Evolutionary conservation across 352 stramenopile genomes (phyloP).

Genomic region (Phytophthora megakarya): DNA sequence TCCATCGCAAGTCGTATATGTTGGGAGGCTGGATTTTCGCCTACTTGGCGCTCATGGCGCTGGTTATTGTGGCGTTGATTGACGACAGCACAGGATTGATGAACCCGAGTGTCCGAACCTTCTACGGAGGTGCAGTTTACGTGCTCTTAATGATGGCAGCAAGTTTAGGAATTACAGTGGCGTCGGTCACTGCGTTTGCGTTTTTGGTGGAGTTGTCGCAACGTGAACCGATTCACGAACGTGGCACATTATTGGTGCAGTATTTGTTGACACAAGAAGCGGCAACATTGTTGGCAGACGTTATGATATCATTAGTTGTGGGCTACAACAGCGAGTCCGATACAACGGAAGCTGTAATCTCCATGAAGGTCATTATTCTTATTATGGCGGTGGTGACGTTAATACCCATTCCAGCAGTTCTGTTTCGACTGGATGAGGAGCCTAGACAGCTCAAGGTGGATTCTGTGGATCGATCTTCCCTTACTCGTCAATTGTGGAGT

Average conservation of each 20-base stretch:
- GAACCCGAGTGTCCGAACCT: slow-evolving; percentile 50
- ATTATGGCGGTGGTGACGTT: slow-evolving; percentile 72
- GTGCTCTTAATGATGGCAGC: slow-evolving; percentile 73
- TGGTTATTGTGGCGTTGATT: slow-evolving; percentile 63
- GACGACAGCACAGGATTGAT: slow-evolving; percentile 49
- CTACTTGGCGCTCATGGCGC: slow-evolving; percentile 71
- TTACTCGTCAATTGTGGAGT: slow-evolving; percentile 68
- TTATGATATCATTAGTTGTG: slow-evolving; percentile 50
- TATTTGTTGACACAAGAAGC: slow-evolving; percentile 65
- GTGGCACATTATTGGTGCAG: slow-evolving; percentile 64
- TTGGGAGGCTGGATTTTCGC: slow-evolving; percentile 71
- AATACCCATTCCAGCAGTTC: slow-evolving; percentile 63
- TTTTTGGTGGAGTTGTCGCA: slow-evolving; percentile 82
- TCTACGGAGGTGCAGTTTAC: slow-evolving; percentile 68
- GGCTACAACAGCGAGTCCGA: slow-evolving; percentile 40
- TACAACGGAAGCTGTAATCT: slow-evolving; percentile 46
- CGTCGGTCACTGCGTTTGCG: slow-evolving; percentile 60
- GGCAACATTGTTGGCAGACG: slow-evolving; percentile 47
- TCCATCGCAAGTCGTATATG: slow-evolving; percentile 84
- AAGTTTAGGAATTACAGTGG: slow-evolving; percentile 65
- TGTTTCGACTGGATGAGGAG: slow-evolving; percentile 73
- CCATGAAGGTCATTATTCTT: slow-evolving; percentile 73
- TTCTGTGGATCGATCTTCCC: slow-evolving; percentile 58
- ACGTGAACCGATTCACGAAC: slow-evolving; percentile 75
- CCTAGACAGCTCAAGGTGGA: slow-evolving; percentile 78